Base-by-base conservation (phyloP, 805 yeast species). In the Maudiozyma saulgeensis region DNA sequence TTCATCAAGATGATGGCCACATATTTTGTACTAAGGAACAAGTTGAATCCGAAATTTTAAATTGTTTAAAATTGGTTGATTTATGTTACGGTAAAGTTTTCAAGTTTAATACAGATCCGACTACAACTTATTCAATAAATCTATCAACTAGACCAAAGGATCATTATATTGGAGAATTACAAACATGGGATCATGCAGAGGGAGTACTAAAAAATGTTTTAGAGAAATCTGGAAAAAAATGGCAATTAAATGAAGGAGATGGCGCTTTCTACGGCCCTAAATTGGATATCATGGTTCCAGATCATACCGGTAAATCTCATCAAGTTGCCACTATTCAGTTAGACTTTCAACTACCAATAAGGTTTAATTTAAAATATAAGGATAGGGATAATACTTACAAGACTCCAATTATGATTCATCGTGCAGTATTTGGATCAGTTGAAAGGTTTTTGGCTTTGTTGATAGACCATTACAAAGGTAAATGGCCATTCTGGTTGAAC, bases 1-100 rank as follows among this genome's bases (percentile, higher is more conserved):
- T 93, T 69, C 99, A 93, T 67, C 99, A 93, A 69, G 99, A 93
- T 66, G 99, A 93, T 65, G 98, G 97, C 7, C 99, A 93, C 60
- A 90, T 93, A 26, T 93, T 93, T 65, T 93, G 99, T 63, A 79
- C 83, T 1, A 73, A 77, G 35, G 80, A 76, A 6, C 99, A 93
- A 68, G 82, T 93, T 44, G 77, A 76, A 45, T 58, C 64, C 31
- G 99, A 93, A 62, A 89, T 93, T 45, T 60, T 73, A 9, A 77
- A 79, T 49, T 85, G 93, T 12, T 72, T 93, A 50, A 75, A 79
- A 58, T 71, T 93, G 60, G 78, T 93, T 48, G 84, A 82, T 58
- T 76, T 83, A 53, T 81, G 90, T 35, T 93, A 93, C 63, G 69
- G 71, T 0, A 77, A 79, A 18, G 84, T 90, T 59, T 72, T 72